Percentiles rank a stretch among this genome's conserved stretches.
Conservation (phyloP, 768 basidiomycete genomes). For the Russula brevipes region DNA sequence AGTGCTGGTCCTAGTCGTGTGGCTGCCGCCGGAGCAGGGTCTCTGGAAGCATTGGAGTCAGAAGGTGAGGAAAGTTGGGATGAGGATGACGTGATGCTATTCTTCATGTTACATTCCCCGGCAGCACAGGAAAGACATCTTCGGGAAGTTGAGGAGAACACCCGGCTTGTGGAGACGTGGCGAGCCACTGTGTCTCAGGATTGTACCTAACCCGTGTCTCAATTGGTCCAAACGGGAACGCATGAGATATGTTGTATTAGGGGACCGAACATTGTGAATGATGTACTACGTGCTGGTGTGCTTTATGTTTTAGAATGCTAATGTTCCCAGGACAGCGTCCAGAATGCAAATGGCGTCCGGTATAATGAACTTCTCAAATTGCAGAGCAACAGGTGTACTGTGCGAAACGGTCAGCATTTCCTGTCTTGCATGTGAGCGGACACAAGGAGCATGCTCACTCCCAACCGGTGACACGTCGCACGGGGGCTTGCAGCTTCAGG, state of each 20-base stretch:
- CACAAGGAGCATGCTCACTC: slow-evolving; percentile 58
- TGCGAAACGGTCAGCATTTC: slow-evolving; percentile 8
- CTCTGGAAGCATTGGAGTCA: not conserved
- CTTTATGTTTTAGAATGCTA: slow-evolving; percentile 49
- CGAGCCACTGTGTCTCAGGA: too few relatives aligned
- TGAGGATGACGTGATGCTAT: not conserved
- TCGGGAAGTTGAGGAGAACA: not conserved
- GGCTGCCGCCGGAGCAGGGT: too few relatives aligned
- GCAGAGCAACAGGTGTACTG: slow-evolving; percentile 78
- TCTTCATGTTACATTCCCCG: not conserved
- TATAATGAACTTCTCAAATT: slow-evolving; percentile 89
- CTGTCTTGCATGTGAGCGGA: not conserved
- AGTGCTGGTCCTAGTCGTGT: not conserved
- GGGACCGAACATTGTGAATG: too few relatives aligned
- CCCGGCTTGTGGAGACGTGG: not conserved
- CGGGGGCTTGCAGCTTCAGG: slow-evolving; percentile 81
- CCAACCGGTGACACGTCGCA: slow-evolving; percentile 86
- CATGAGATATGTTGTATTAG: too few relatives aligned
- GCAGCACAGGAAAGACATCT: not conserved
- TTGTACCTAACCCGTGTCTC: too few relatives aligned
- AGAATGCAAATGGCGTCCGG: slow-evolving; percentile 81
- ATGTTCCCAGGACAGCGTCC: slow-evolving; percentile 79
- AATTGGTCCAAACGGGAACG: too few relatives aligned
- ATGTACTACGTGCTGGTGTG: not conserved
- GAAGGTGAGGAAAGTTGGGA: not conserved